Evolutionary conservation across 2,329 filamentous ascomycete species (phyloP), one percentile per base, ranked within the genome.

Genomic region (Fusarium sp.): DNA sequence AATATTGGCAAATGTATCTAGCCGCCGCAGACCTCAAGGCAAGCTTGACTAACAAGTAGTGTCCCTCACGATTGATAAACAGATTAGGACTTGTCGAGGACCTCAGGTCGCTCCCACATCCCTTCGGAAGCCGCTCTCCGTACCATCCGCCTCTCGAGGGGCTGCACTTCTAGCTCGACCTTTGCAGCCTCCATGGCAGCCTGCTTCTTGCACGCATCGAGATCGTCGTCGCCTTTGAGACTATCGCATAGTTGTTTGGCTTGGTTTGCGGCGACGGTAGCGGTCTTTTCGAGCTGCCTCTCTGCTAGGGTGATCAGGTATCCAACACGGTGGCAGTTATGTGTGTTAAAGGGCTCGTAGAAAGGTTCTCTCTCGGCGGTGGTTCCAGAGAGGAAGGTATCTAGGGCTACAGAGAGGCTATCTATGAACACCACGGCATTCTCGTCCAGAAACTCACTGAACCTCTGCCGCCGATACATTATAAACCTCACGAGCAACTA

Each of bases 291-390:
- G 44, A 89, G 84, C 5, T 90, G 82, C 72, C 87, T 86, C 73
- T 90, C 88, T 69, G 90, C 88, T 59, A 88, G 83, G 62, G 84
- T 81, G 62, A 86, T 82, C n/a, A 89, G 83, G 36, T 86, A 83
- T 73, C 87, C 86, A 68, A 89, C 85, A 69, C 82, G 83, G 62
- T 83, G 81, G 73, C 87, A 86, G 69, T 86, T 84, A 74, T 85
- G 85, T 4, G 80, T 77, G 79, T 90, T 85, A 71, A 89, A 89
- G 30, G 87, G 84, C 70, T 88, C 86, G 79, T 87, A 87, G 59
- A 79, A 77, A 19, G 71, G 56, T 24, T 76, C 73, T n/a, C 67
- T 69, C 6, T 68, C 47, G 54, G 53, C 51, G 49, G 61, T 45
- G 12, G 69, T 52, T 40, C 65, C 62, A 55, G 73, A 56, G 50